Evolutionary conservation across 2,329 filamentous ascomycete species (phyloP), one percentile per base, ranked within the genome.

Genomic region (Colletotrichum sublineola): DNA sequence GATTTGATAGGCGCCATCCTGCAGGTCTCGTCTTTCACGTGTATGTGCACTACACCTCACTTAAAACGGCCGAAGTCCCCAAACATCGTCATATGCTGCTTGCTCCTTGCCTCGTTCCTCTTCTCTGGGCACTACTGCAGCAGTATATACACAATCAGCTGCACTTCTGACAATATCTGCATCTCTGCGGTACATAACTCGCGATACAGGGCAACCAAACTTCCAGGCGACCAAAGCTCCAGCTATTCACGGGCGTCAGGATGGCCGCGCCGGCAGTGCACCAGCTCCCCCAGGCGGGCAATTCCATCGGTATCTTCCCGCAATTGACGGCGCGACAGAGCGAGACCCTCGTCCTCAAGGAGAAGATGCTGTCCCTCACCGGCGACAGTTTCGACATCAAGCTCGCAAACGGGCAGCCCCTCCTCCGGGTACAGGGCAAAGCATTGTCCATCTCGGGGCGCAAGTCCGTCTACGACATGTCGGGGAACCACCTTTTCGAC

Each of bases 331-430:
- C 82, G 3, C 77, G 71, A 0, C 79, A 83, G 42, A 76, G 78
- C 7, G 83, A 86, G 76, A 89, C 86, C 2, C 80, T 93, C 8
- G 78, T 89, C 1, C 82, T 93, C 61, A 88, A 86, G 75, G 90
- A 93, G 77, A 90, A 89, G 75, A 83, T 91, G 24, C 78, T 91
- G 70, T 91, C 90, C 3, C 81, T 92, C 11, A 86, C 86, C 1
- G 89, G 90, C 69, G 90, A 93, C 81, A 89, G 86, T 79, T 93
- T 92, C 81, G 87, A 88, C 74, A 87, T 93, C 79, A 87, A 85
- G 66, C 85, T 87, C 6, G 80, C 84, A 56, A 86, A 85, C 71
- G 89, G 89, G 31, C 81, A 84, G 31, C 84, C 87, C 0, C 76
- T 92, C 42, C 80, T 92, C 74, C 85, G 86, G 74, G 86, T 91